These are phyloP conservation scores for Trichosanthes cucumerina DNA, from an alignment of 306 rosid species.

Conservation along the genomic window DNA sequence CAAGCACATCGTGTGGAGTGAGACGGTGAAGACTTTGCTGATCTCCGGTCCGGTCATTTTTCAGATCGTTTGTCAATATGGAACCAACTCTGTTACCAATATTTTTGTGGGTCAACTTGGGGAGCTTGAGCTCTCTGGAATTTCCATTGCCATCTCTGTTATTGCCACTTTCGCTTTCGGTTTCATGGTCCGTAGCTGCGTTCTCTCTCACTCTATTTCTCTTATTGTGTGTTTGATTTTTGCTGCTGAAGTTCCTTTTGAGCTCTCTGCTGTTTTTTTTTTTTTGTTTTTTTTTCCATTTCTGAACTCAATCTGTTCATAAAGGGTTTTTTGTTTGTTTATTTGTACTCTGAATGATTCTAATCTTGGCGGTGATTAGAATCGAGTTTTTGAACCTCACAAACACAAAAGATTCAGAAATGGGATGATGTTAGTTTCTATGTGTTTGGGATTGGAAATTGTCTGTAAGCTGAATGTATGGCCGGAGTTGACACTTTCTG, in stretches of 20 bases:
- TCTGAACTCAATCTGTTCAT: not conserved
- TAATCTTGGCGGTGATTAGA: no score
- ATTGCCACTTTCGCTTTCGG: constrained; percentile 57
- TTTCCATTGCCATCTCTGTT: constrained; percentile 47
- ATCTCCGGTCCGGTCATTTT: constrained; percentile 35
- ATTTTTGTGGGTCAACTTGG: constrained; percentile 74
- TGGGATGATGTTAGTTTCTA: no score
- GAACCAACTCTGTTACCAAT: constrained; percentile 32
- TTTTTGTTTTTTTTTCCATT: no score
- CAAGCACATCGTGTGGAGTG: constrained; percentile 24
- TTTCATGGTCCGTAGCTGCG: constrained; percentile 23
- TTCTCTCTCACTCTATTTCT: not conserved
- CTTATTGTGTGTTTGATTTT: no score
- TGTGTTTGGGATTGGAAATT: no score
- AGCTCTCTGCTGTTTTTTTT: no score
- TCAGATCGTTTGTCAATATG: constrained; percentile 38
- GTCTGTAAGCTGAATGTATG: no score
- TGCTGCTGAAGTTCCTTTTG: not conserved
- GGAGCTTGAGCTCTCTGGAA: constrained; percentile 50
- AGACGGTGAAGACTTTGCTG: constrained; percentile 26
- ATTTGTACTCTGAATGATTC: no score
- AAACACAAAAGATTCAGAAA: no score
- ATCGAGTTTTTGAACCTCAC: no score
- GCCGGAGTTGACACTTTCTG: no score
- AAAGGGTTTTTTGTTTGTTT: no score